Conservation (phyloP, 805 yeast species). For the Huiozyma sinensis region DNA sequence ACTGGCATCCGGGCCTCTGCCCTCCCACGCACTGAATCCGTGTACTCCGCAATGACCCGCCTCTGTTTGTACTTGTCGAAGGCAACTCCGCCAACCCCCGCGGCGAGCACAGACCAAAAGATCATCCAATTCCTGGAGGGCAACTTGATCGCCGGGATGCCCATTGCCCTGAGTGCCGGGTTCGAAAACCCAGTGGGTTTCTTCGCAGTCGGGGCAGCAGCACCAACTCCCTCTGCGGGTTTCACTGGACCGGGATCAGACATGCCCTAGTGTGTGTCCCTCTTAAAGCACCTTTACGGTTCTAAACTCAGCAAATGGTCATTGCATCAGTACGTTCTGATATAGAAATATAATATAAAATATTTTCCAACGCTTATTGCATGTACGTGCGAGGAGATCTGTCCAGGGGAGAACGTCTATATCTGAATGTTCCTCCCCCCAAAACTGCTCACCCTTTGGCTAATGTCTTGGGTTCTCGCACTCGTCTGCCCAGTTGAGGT, state of each 20-base stretch:
- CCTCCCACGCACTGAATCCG: constrained; percentile 43
- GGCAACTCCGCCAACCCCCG: constrained; percentile 60
- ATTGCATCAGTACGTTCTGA: background rate
- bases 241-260: background rate
- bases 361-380: background rate
- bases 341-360: background rate
- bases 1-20: constrained; percentile 41
- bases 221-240: background rate
- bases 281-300: background rate
- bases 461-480: constrained; percentile 4
- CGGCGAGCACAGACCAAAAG: constrained; percentile 64
- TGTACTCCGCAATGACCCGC: constrained; percentile 53
- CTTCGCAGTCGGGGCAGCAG: background rate
- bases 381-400: too few relatives aligned
- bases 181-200: constrained; percentile 28
- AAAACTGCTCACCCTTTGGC: background rate
- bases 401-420: too few relatives aligned
- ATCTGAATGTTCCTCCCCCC: too few relatives aligned
- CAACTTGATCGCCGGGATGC: constrained; percentile 61
- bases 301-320: background rate
- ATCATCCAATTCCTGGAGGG: constrained; percentile 93
- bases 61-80: constrained; percentile 73
- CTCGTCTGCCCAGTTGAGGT: constrained; percentile 51
- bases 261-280: background rate
- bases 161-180: constrained; percentile 80